phyloP scores from a whole-genome alignment of 805 yeast genomes.

The Kockiozyma suomiensis region DNA sequence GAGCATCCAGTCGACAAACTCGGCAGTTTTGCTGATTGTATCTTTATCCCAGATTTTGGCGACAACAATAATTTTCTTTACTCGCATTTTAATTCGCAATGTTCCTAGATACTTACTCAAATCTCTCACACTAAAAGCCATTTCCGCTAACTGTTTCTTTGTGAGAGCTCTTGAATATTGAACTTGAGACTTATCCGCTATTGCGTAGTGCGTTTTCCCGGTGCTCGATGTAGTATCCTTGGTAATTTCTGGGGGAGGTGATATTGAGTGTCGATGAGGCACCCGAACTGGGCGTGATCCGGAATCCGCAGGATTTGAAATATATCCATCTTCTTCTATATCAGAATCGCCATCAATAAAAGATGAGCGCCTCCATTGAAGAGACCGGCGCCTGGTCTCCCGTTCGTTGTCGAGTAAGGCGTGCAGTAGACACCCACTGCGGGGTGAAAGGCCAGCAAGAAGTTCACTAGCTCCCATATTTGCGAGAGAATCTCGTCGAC shows the following conservation, averaged over 20 bases:
- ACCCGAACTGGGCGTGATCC: background rate
- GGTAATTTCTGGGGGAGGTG: constrained; percentile 3
- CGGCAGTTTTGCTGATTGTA: constrained; percentile 71
- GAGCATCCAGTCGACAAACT: constrained; percentile 76
- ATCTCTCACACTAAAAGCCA: constrained; percentile 41
- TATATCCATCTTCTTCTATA: background rate
- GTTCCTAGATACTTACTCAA: constrained; percentile 39
- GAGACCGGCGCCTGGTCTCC: constrained; percentile 22
- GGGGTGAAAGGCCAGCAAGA: constrained; percentile 9
- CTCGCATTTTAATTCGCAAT: constrained; percentile 56
- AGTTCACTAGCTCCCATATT: background rate
- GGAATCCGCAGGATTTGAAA: background rate
- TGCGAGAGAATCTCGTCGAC: constrained; percentile 25
- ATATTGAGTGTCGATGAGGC: background rate
- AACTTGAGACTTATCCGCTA: background rate
- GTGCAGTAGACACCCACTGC: constrained; percentile 29
- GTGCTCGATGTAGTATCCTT: background rate
- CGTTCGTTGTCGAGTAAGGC: constrained; percentile 30
- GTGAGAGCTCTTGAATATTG: constrained; percentile 33
- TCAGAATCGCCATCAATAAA: background rate
- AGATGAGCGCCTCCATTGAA: background rate
- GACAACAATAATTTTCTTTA: constrained; percentile 72
- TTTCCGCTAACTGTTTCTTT: constrained; percentile 39
- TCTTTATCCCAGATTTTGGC: constrained; percentile 86
- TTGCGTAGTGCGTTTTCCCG: background rate